These are phyloP conservation scores for Odontarrhena argentea DNA, from an alignment of 345 rosid species.

Conservation along the genomic window DNA sequence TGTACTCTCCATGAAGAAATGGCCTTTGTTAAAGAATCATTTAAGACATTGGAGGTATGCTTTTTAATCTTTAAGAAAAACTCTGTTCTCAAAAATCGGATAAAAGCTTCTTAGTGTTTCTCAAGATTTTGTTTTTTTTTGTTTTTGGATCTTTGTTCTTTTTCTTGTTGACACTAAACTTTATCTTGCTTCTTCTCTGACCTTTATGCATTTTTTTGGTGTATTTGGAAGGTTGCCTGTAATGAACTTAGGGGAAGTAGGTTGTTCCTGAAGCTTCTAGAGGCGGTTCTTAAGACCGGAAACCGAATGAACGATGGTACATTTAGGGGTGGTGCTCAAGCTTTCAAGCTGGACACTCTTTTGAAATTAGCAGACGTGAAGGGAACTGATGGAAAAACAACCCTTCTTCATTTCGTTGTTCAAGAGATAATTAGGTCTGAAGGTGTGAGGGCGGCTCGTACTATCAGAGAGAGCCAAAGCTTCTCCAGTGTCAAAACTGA, in stretches of 20 bases:
- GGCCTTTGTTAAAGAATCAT: constrained; percentile 64
- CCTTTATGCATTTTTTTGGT: constrained; percentile 20
- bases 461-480: constrained; percentile 65
- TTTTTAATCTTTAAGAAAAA: constrained; percentile 24
- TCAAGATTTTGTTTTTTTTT: not conserved
- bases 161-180: constrained; percentile 7
- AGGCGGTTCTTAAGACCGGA: constrained; percentile 99
- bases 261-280: constrained; percentile 89
- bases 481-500: constrained; percentile 71
- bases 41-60: constrained; percentile 75
- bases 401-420: constrained; percentile 94
- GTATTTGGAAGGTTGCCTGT: constrained; percentile 70
- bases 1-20: constrained; percentile 83
- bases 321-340: constrained; percentile 95
- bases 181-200: constrained; percentile 16
- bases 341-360: constrained; percentile 97
- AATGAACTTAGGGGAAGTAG: constrained; percentile 81
- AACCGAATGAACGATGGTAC: constrained; percentile 99
- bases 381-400: constrained; percentile 95
- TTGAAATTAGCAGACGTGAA: constrained; percentile 91
- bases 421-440: constrained; percentile 92
- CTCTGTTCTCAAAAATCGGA: constrained; percentile 11
- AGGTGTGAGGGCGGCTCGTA: constrained; percentile 87
- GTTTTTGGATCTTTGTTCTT: too few relatives aligned
- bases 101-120: not conserved